A percentile compares a stretch with the other conserved stretches of the same genome.
Conservation (phyloP, 768 basidiomycete species). For the Calocybe indica region DNA sequence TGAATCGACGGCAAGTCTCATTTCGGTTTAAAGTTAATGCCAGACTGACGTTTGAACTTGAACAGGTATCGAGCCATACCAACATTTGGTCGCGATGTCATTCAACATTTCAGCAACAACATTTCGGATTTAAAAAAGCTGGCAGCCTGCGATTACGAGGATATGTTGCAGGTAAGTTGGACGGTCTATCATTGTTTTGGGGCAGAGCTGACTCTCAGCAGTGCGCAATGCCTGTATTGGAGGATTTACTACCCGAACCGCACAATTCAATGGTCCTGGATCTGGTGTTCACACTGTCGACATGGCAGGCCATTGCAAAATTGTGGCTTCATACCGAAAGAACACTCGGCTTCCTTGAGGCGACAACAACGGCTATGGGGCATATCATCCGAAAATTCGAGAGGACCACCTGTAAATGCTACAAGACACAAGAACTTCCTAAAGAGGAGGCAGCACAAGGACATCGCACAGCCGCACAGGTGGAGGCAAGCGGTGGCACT, state of each 20-base stretch:
- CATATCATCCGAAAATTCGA: constrained; percentile 16
- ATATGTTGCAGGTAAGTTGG: constrained; percentile 15
- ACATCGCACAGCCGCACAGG: constrained; percentile 8
- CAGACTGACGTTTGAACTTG: not conserved
- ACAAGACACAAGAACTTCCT: constrained; percentile 23
- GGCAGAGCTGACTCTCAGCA: constrained; percentile 4
- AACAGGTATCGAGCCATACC: constrained; percentile 6
- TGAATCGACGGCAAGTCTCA: not conserved
- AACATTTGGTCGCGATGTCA: constrained; percentile 13
- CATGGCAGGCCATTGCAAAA: constrained; percentile 33
- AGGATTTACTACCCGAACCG: constrained; percentile 25
- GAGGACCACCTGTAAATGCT: constrained; percentile 12
- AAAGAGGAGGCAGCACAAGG: constrained; percentile 19
- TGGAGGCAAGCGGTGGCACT: constrained; percentile 7
- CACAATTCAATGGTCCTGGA: constrained; percentile 19
- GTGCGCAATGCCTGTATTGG: constrained; percentile 28
- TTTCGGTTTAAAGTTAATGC: not conserved
- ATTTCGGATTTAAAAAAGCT: constrained; percentile 18
- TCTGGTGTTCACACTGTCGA: constrained; percentile 22
- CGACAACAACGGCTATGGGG: constrained; percentile 21
- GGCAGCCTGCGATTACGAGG: constrained; percentile 25
- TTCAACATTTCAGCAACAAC: constrained; percentile 18
- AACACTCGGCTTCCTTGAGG: constrained; percentile 20
- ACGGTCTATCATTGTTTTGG: not conserved
- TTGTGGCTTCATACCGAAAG: constrained; percentile 28